These are phyloP conservation scores for Trichoderma gracile DNA, from an alignment of 2,329 filamentous ascomycete genomes.

Conservation along the genomic window DNA sequence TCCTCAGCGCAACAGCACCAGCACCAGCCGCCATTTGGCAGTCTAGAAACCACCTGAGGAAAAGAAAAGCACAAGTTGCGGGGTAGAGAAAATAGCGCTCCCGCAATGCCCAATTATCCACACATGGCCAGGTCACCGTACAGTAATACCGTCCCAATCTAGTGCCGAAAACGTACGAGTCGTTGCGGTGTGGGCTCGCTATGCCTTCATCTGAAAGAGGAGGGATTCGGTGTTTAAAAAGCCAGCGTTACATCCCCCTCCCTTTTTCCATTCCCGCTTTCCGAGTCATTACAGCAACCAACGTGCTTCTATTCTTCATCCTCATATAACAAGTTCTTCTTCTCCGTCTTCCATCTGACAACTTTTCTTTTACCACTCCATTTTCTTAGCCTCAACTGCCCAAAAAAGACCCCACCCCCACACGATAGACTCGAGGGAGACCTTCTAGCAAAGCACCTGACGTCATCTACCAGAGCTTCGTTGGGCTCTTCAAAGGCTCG, in stretches of 20 bases:
- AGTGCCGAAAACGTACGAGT: conserved; percentile 3
- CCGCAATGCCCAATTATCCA: conserved; percentile 21
- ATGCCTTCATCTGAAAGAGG: conserved; percentile 9
- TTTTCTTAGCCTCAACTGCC: not conserved
- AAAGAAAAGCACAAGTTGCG: not conserved
- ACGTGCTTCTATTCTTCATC: not conserved
- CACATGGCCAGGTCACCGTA: conserved; percentile 18
- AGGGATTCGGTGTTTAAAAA: conserved; percentile 7
- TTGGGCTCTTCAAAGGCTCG: conserved; percentile 15
- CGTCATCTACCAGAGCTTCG: conserved; percentile 24
- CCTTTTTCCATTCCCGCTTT: not conserved
- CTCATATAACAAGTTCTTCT: not conserved
- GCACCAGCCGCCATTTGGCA: not conserved
- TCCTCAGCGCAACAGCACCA: not conserved
- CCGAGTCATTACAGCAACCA: not conserved
- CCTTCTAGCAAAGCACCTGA: conserved; percentile 13
- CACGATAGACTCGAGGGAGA: conserved; percentile 1
- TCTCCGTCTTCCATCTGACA: not conserved
- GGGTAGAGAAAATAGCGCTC: conserved; percentile 24
- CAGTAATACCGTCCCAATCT: not conserved
- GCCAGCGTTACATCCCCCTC: conserved; percentile 19
- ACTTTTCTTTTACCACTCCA: not conserved
- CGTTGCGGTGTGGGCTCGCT: conserved; percentile 4
- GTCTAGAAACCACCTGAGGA: not conserved
- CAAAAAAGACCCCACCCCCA: conserved; percentile 17